Conservation (phyloP, 2,329 filamentous ascomycete genomes). For the Penicillium sp. region DNA sequence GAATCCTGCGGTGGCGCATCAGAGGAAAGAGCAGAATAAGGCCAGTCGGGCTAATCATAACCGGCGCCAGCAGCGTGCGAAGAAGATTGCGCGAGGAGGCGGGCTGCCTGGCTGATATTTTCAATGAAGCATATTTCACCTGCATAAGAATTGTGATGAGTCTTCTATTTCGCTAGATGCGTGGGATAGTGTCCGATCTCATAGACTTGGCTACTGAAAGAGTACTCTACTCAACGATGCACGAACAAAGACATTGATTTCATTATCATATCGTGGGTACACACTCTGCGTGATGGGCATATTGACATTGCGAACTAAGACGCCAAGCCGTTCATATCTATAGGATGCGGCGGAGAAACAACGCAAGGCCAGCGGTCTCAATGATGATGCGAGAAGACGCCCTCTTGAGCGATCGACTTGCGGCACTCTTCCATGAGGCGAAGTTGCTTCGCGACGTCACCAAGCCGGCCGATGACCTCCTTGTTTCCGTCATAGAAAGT, state of each 20-base stretch:
- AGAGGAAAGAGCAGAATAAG: conserved; percentile 79
- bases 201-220: no score
- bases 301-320: conserved; percentile 8
- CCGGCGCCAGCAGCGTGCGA: conserved; percentile 66
- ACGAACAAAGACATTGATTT: background rate
- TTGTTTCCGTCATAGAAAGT: conserved; percentile 82
- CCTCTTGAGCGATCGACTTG: conserved; percentile 40
- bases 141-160: background rate
- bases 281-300: background rate
- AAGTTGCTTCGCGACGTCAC: conserved; percentile 76
- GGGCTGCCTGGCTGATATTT: conserved; percentile 31
- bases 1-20: conserved; percentile 67
- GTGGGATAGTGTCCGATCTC: no score
- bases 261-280: background rate
- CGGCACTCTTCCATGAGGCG: conserved; percentile 74
- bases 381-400: conserved; percentile 36
- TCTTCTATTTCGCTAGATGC: no score
- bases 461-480: conserved; percentile 71
- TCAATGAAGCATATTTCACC: no score
- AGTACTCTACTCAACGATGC: conserved; percentile 2
- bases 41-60: conserved; percentile 81
- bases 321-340: conserved; percentile 1
- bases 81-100: conserved; percentile 60
- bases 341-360: background rate
- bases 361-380: no score